Percentiles rank a stretch among this genome's conserved stretches.
phyloP scores from a whole-genome alignment of 371 early-diverging fungal species.

The Mortierella sp. region DNA sequence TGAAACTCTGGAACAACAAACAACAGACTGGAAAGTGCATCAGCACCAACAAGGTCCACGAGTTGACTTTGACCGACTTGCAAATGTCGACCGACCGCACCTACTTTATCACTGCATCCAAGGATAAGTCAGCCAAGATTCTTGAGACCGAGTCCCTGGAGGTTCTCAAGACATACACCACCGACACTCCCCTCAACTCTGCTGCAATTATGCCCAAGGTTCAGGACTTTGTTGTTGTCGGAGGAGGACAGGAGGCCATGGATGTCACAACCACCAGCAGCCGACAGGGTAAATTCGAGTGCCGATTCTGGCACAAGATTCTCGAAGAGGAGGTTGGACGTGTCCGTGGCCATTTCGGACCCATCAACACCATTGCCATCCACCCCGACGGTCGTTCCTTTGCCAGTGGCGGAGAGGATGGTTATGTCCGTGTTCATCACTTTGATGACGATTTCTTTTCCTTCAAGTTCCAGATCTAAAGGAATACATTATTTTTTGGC shows the following conservation, averaged over 20 bases:
- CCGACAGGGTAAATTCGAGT: conserved; percentile 98
- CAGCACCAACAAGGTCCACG: conserved; percentile 66
- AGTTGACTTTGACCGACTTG: conserved; percentile 94
- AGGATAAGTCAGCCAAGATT: conserved; percentile 96
- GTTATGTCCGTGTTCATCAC: conserved; percentile 96
- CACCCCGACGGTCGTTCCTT: conserved; percentile 95
- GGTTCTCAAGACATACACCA: conserved; percentile 86
- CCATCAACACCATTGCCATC: conserved; percentile 99
- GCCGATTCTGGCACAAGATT: conserved; percentile 98
- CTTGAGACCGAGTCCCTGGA: conserved; percentile 89
- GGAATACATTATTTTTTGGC: background rate
- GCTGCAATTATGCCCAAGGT: conserved; percentile 92
- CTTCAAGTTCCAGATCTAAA: conserved; percentile 80
- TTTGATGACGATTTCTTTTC: conserved; percentile 97
- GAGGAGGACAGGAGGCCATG: conserved; percentile 90
- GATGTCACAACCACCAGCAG: conserved; percentile 97
- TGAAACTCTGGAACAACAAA: background rate
- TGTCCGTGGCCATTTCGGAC: conserved; percentile 99
- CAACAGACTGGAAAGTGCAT: conserved; percentile 73
- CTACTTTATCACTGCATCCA: conserved; percentile 97
- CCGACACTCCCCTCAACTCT: conserved; percentile 97
- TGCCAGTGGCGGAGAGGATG: conserved; percentile 99
- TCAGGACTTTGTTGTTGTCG: conserved; percentile 84
- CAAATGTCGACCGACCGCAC: conserved; percentile 94
- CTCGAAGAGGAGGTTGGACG: conserved; percentile 98